Percentiles rank a stretch among this genome's conserved stretches.
These are phyloP conservation scores for Leccinum longicurvipes DNA, from an alignment of 768 basidiomycete genomes.

Conservation along the genomic window DNA sequence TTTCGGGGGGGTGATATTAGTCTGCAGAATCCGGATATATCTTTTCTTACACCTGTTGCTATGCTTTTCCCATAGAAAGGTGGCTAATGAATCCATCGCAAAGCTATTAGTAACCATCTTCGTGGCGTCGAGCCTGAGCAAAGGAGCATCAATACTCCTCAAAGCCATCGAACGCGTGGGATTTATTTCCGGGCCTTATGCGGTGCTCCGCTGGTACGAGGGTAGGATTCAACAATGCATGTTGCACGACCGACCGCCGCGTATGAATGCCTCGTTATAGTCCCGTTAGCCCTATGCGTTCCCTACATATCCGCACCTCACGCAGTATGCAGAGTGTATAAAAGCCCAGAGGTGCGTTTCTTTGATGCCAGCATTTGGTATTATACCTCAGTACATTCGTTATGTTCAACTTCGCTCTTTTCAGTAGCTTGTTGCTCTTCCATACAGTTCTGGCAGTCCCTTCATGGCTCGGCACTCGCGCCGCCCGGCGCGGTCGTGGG, in stretches of 20 bases:
- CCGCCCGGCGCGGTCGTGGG: background rate
- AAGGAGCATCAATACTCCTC: background rate
- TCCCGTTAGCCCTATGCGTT: background rate
- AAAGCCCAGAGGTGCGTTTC: background rate
- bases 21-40: background rate
- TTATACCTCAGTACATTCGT: background rate
- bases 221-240: background rate
- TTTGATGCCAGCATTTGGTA: background rate
- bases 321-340: background rate
- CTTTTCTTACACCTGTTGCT: background rate
- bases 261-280: background rate
- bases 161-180: background rate
- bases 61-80: background rate
- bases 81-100: background rate
- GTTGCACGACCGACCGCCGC: background rate
- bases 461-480: background rate
- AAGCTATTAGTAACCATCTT: background rate
- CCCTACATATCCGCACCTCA: background rate
- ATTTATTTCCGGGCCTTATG: background rate
- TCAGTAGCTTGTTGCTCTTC: background rate
- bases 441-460: background rate
- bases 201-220: background rate
- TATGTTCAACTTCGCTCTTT: conserved; percentile 1
- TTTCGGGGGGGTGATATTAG: background rate
- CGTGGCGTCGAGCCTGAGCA: too few relatives aligned